Evolutionary conservation across 352 stramenopile species (phyloP).

Genomic region (Pythium phragmitis): DNA sequence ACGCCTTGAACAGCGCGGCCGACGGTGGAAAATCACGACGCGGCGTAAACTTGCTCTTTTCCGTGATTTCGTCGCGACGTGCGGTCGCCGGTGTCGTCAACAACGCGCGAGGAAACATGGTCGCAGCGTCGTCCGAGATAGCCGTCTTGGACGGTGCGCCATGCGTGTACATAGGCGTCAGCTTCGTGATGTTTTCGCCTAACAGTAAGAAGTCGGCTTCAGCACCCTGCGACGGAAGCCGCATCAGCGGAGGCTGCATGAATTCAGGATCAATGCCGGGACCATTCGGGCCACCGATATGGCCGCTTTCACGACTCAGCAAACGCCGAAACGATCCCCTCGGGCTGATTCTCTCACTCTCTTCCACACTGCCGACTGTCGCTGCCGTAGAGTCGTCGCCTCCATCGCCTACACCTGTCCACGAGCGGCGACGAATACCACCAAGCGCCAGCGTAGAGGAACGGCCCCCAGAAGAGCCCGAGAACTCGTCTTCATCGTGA

Average conservation of each 20-base stretch:
- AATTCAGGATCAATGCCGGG: conserved; percentile 20
- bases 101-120: conserved; percentile 73
- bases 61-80: conserved; percentile 68
- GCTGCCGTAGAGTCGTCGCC: conserved; percentile 20
- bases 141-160: conserved; percentile 33
- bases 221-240: conserved; percentile 36
- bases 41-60: conserved; percentile 80
- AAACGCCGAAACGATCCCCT: conserved; percentile 49
- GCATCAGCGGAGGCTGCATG: conserved; percentile 30
- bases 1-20: conserved; percentile 81
- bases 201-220: conserved; percentile 54
- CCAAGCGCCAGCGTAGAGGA: conserved; percentile 5
- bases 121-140: conserved; percentile 65
- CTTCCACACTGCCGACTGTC: conserved; percentile 19
- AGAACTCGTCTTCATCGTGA: conserved; percentile 23
- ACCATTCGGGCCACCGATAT: conserved; percentile 1
- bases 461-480: background rate
- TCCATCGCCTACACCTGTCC: conserved; percentile 12
- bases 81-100: conserved; percentile 55
- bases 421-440: conserved; percentile 20
- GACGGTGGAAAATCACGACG: conserved; percentile 81
- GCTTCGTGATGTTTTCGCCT: conserved; percentile 67
- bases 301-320: conserved; percentile 35
- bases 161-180: conserved; percentile 40
- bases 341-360: conserved; percentile 38